A percentile compares a stretch with the other conserved stretches of the same genome.
Conservation (phyloP, 495 filamentous ascomycete species). For the Xylaria scruposa region DNA sequence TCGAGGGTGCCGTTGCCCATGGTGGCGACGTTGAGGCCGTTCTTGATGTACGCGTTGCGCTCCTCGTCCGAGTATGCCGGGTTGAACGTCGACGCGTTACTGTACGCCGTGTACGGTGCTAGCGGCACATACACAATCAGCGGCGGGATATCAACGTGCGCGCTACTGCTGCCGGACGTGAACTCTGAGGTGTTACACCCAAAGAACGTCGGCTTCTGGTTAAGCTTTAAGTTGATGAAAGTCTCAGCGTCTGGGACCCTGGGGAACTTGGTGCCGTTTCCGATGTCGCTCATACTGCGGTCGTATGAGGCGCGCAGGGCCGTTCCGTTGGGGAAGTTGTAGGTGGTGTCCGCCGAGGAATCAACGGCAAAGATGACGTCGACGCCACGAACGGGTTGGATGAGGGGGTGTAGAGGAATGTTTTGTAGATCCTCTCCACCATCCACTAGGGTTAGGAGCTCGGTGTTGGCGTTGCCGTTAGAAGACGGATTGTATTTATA, state of each 20-base stretch:
- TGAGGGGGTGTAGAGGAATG: constrained; percentile 83
- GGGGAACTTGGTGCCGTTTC: constrained; percentile 86
- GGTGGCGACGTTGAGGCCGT: constrained; percentile 83
- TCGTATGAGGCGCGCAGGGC: constrained; percentile 83
- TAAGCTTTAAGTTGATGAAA: constrained; percentile 86
- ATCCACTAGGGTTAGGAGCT: constrained; percentile 70
- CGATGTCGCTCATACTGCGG: constrained; percentile 68
- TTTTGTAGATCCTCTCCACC: constrained; percentile 79
- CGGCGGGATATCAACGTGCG: constrained; percentile 55
- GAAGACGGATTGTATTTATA: constrained; percentile 67
- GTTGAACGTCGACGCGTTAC: constrained; percentile 78
- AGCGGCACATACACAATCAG: constrained; percentile 93
- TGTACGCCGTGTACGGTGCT: constrained; percentile 72
- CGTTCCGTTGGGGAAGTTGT: constrained; percentile 87
- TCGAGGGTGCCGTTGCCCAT: constrained; percentile 80
- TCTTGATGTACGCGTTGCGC: constrained; percentile 79
- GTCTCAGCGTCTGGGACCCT: constrained; percentile 81
- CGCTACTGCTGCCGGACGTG: constrained; percentile 49
- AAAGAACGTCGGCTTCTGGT: constrained; percentile 89
- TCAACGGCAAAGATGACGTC: constrained; percentile 95
- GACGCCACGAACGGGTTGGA: constrained; percentile 77
- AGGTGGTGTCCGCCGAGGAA: constrained; percentile 77
- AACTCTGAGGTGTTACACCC: constrained; percentile 81
- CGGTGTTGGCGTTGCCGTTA: constrained; percentile 63
- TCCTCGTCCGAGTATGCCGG: constrained; percentile 64